Evolutionary conservation across 495 filamentous ascomycete species (phyloP), one percentile per base, ranked within the genome.

Genomic region (Aeminium ludgeri): DNA sequence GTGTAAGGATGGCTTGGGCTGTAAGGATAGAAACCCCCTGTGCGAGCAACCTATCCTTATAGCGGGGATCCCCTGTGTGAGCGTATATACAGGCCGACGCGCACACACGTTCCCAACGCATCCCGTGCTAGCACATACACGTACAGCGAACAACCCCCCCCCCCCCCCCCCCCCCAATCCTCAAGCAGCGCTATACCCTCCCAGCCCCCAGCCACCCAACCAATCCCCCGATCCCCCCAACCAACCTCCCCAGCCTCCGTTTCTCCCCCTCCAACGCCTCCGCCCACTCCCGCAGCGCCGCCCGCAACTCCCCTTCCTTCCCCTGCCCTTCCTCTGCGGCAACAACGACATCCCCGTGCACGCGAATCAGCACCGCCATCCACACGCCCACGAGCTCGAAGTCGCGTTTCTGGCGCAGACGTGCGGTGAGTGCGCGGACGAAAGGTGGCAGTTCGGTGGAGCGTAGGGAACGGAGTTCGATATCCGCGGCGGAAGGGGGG

Each of bases 361-460:
- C 56, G 36, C 76, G 71, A 40, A 97, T 51, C 50, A 95, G 89
- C 0, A 95, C 86, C 12, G 76, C 73, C 81, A 97, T 93, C 89
- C 91, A 97, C 8, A 83, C 83, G 60, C 94, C 85, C 30, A 82
- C 77, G 35, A 97, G 67, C 55, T 97, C 89, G 57, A 86, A 97
- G 62, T 97, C 89, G 32, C 67, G 69, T 41, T 71, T 71, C 30
- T 68, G 62, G 15, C 60, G 59, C 19, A 96, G 62, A 12, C 78
- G 68, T 42, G 59, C 62, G 0, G 81, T 86, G 34, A 97, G 61
- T 3, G 85, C 82, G 7, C 58, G 40, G 27, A 96, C 74, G 50
- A 97, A 95, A 35, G 69, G 65, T 1, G 62, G 56, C 20, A 83
- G 55, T 48, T 86, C 81, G 31, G 36, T 30, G 11, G 64, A 59